These are phyloP conservation scores for Puccinia sorghi DNA, from an alignment of 1,284 basidiomycete species.

Conservation along the genomic window DNA sequence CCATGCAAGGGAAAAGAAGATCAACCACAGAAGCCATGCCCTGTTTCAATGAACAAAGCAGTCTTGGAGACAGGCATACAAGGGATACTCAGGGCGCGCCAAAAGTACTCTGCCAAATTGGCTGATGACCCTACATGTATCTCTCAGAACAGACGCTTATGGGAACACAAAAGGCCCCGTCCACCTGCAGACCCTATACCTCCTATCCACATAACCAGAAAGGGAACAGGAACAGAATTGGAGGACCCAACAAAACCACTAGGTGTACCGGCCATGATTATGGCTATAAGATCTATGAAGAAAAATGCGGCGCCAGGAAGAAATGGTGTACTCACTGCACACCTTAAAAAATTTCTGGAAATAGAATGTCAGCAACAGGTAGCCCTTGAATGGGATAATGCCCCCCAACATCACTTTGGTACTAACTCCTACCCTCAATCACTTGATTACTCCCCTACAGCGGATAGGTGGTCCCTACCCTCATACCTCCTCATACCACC, in stretches of 20 bases:
- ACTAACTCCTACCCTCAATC: background rate
- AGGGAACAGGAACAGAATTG: too few relatives aligned
- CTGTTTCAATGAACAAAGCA: background rate
- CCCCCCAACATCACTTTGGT: background rate
- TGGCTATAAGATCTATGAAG: background rate
- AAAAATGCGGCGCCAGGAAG: constrained; percentile 9
- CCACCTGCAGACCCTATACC: too few relatives aligned
- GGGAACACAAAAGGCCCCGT: too few relatives aligned
- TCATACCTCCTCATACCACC: background rate
- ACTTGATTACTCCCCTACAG: background rate
- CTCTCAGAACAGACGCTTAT: background rate
- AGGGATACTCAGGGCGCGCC: background rate
- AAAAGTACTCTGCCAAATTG: background rate
- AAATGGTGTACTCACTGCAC: constrained; percentile 6
- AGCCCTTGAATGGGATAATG: background rate
- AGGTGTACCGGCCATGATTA: background rate
- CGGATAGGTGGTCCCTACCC: background rate
- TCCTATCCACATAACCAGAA: too few relatives aligned
- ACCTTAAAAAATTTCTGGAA: constrained; percentile 27
- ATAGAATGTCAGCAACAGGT: constrained; percentile 6
- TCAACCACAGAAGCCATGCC: background rate
- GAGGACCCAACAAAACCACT: too few relatives aligned
- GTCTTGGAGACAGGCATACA: background rate
- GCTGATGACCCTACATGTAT: background rate
- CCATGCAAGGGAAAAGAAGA: background rate